phyloP scores from a whole-genome alignment of 164 flowering plant genomes.

The Tinospora cordifolia region DNA sequence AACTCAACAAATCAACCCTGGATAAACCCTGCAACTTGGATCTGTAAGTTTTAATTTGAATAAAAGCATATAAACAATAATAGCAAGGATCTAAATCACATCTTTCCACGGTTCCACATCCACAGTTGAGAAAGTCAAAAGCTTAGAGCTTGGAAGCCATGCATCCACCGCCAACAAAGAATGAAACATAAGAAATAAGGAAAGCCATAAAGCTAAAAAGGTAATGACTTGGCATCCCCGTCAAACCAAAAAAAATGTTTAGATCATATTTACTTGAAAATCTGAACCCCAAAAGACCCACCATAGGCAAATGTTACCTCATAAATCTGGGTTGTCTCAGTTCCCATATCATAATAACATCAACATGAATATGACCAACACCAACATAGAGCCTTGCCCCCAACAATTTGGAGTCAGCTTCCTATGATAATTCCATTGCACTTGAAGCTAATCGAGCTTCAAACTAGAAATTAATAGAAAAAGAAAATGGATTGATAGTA shows the following conservation, averaged over 20 bases:
- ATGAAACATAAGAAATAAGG: background rate
- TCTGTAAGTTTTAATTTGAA: background rate
- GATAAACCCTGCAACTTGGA: background rate
- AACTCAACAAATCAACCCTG: background rate
- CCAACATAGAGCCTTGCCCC: background rate
- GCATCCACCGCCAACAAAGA: background rate
- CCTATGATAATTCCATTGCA: background rate
- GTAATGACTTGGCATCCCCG: background rate
- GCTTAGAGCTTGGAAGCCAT: background rate
- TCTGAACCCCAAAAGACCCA: background rate
- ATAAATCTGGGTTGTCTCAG: background rate
- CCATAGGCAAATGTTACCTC: background rate
- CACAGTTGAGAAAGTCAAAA: background rate
- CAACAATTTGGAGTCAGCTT: too few relatives aligned
- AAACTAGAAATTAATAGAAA: background rate
- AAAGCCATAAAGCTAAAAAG: background rate
- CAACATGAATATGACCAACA: background rate
- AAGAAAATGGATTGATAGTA: background rate
- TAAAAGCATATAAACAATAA: background rate
- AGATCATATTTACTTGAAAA: background rate
- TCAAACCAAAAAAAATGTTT: background rate
- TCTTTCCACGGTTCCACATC: background rate
- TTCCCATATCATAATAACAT: background rate
- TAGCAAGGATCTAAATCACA: background rate
- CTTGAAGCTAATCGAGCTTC: background rate